Evolutionary conservation across 768 basidiomycete species (phyloP), one percentile per base, ranked within the genome.

Genomic region (Tylopilus subfusipes): DNA sequence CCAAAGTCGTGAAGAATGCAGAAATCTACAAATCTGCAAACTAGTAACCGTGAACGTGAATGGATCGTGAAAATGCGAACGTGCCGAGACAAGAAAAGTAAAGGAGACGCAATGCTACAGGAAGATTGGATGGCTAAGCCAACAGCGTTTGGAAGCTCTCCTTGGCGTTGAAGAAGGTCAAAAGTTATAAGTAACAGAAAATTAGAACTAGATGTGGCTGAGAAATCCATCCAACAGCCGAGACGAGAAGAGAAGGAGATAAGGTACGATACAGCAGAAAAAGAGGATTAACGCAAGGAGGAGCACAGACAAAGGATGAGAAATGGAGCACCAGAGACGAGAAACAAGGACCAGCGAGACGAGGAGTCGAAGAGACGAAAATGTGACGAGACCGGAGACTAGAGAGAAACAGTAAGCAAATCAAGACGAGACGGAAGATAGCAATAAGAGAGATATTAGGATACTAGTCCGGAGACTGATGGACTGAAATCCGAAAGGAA

Each of bases 51-150:
- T 44, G 36, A 43, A 57, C 57, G 50, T 62, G 5, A 58, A 57
- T 47, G 46, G 24, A 42, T 61, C 61, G 42, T 59, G 52, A 14
- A 55, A 56, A 22, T 60, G 57, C 12, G 16, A 54, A 53, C 51
- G 52, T 42, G 54, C 47, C 55, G 51, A 50, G 48, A 52, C 48
- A 57, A 61, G 49, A 57, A 52, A 38, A 42, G 34, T 16, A 43
- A 44, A 44, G 62, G 64, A 62, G 65, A 65, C 69, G 62, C 65
- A 59, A 70, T 74, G 71, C 71, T 72, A 73, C 69, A 74, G 53
- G 59, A 62, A 56, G 40, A 58, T 60, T 36, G 53, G 56, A 56
- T 61, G 62, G 68, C 62, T 62, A 60, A 62, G 63, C 64, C 65
- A 58, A 70, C 55, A 60, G 58, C 61, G 60, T 56, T 56, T 40